phyloP scores from a whole-genome alignment of 257 asterid species.

The Voacanga thouarsii region DNA sequence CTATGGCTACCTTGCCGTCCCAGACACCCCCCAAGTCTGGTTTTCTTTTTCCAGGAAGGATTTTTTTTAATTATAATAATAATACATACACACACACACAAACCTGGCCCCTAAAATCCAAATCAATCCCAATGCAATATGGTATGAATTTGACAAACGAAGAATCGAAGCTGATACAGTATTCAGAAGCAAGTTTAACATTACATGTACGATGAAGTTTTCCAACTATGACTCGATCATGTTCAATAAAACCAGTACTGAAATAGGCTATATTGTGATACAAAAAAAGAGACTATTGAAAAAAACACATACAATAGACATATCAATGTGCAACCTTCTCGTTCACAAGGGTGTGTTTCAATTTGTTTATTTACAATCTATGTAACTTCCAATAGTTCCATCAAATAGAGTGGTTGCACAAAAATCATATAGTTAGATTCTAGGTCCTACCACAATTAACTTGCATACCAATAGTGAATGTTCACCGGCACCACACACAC shows the following conservation, averaged over 20 bases:
- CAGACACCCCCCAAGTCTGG: too few species aligned
- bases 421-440: background rate
- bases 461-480: background rate
- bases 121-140: too few species aligned
- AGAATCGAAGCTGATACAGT: background rate
- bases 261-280: background rate
- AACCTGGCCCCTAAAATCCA: too few species aligned
- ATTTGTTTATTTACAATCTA: conserved; percentile 1
- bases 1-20: too few species aligned
- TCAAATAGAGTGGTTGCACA: background rate
- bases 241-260: background rate
- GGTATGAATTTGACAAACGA: too few species aligned
- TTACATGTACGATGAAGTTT: too few species aligned
- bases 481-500: background rate
- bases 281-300: background rate
- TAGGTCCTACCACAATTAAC: background rate
- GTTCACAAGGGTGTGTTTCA: conserved; percentile 5
- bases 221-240: too few species aligned
- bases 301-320: background rate
- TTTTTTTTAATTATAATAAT: too few species aligned
- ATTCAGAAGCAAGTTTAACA: too few species aligned
- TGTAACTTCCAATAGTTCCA: conserved; percentile 12
- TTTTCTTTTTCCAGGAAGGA: too few species aligned
- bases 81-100: too few species aligned
- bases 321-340: background rate